Evolutionary conservation across 2,329 filamentous ascomycete species (phyloP), one percentile per base, ranked within the genome.

Genomic region (Diaporthe amygdali): DNA sequence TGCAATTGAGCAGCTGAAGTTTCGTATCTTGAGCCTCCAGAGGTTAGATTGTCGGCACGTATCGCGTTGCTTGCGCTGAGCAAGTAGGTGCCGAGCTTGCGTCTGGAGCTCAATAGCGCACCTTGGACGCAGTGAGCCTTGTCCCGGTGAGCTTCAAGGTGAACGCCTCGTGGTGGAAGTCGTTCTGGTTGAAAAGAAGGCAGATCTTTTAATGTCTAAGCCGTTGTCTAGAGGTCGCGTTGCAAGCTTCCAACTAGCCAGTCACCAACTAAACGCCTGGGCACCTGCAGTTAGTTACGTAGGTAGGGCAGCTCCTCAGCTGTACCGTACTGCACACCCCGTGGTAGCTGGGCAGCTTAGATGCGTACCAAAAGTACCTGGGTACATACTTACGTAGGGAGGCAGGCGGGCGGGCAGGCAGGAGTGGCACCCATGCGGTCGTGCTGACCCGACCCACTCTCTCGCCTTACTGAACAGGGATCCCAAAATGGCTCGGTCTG

Each of bases 371-470:
- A 22, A 61, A 25, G 25, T 44, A 61, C 39, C 55, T n/a, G 12
- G 55, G 55, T 61, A 61, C 55, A 12, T 5, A 37, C n/a, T 34
- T 63, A 63, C 59, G 56, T 47, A 63, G 59, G 59, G 59, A 63
- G 56, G 41, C 59, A 47, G 32, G 27, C 25, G 47, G 56, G 41
- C 59, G 34, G 32, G 27, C 25, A 27, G 59, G 46, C 25, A 32
- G n/a, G 34, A 47, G 59, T 63, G 59, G 41, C 5, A 41, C 27
- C 39, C 37, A 32, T 20, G 56, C 27, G 34, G 55, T 7, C 41
- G 20, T 61, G 55, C 55, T 61, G 37, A 44, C 37, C 56, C 25
- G 56, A 30, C 41, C 59, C 41, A 22, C 41, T 17, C 14, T 37
- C 30, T 64, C 59, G 59, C 59, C 59, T 41, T 64, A 64, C 27